Evolutionary conservation across 1,139 yeast species (phyloP).

Genomic region (Kazachstania sp.): DNA sequence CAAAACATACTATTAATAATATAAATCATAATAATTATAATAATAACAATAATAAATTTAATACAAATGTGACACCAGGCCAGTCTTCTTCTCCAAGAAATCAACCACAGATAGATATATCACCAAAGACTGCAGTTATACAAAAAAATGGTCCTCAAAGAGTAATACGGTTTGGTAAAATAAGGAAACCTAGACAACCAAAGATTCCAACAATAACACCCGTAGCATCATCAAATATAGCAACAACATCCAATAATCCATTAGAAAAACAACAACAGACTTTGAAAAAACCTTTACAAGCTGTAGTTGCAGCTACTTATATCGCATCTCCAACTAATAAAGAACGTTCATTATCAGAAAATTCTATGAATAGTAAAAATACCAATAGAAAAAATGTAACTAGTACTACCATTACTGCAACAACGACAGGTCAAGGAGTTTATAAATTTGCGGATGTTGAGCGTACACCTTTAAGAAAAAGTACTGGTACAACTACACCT

Average conservation of each 20-base stretch:
- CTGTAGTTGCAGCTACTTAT: background rate
- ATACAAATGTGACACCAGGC: no score
- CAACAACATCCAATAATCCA: background rate
- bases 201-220: background rate
- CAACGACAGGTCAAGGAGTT: background rate
- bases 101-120: background rate
- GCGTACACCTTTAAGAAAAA: background rate
- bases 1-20: background rate
- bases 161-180: background rate
- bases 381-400: background rate
- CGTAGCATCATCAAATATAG: background rate
- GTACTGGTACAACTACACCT: background rate
- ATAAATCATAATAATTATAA: background rate
- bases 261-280: background rate
- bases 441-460: background rate
- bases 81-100: background rate
- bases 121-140: background rate
- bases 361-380: background rate
- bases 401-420: background rate
- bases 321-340: background rate
- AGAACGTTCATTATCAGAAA: background rate
- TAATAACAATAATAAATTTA: no score
- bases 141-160: background rate
- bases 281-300: no score
- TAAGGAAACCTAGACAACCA: background rate